phyloP scores from a whole-genome alignment of 1,284 basidiomycete genomes.

The Marasmius fiardii region DNA sequence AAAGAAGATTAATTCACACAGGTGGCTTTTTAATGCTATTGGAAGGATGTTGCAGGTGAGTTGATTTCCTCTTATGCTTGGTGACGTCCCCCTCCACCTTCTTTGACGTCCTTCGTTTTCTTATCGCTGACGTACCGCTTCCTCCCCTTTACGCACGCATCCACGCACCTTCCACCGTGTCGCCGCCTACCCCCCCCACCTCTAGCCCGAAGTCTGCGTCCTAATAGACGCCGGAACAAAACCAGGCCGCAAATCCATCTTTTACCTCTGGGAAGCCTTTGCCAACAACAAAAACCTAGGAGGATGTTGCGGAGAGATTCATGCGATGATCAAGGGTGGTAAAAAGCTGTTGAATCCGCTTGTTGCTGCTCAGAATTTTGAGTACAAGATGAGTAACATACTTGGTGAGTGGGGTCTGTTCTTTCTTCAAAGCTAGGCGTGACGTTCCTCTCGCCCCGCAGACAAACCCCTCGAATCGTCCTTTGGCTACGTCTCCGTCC shows the following conservation, averaged over 20 bases:
- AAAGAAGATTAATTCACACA: slow-evolving; percentile 96
- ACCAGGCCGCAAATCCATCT: slow-evolving; percentile 94
- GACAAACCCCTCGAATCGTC: slow-evolving; percentile 92
- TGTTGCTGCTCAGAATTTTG: slow-evolving; percentile 95
- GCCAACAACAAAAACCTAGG: slow-evolving; percentile 62
- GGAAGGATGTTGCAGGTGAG: slow-evolving; percentile 75
- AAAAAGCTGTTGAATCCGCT: slow-evolving; percentile 91
- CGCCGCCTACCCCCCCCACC: no score
- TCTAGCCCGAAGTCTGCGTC: slow-evolving; percentile 84
- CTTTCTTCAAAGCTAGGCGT: slow-evolving; percentile 44
- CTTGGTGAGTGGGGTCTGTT: slow-evolving; percentile 54
- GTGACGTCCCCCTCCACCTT: no score
- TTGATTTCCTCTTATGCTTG: no score
- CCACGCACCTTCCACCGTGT: no score
- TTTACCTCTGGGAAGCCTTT: slow-evolving; percentile 94
- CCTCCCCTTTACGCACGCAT: no score
- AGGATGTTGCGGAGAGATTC: slow-evolving; percentile 71
- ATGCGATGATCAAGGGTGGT: slow-evolving; percentile 92
- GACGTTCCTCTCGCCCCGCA: slow-evolving; percentile 37
- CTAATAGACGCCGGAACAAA: slow-evolving; percentile 94
- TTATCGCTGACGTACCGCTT: background rate
- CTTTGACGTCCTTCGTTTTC: slow-evolving; percentile 24
- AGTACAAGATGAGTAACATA: slow-evolving; percentile 98
- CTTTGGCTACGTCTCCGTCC: slow-evolving; percentile 92
- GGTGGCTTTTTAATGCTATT: slow-evolving; percentile 98